phyloP scores from a whole-genome alignment of 2,329 filamentous ascomycete genomes.

The Penicillium sp. region DNA sequence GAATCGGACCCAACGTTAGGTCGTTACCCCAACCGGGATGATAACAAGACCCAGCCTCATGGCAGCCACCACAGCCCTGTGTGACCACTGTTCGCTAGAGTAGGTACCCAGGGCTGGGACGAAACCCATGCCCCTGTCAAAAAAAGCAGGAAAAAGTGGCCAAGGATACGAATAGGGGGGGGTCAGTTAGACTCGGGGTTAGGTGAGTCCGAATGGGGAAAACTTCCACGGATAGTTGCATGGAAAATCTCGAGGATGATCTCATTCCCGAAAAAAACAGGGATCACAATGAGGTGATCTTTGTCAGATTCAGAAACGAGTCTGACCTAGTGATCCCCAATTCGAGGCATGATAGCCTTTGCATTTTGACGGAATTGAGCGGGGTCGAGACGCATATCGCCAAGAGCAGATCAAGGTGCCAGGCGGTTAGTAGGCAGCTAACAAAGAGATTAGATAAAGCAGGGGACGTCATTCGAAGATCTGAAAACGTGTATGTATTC shows the following conservation, averaged over 20 bases:
- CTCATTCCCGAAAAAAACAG: constrained; percentile 10
- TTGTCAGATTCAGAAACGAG: constrained; percentile 8
- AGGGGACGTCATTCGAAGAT: neutral
- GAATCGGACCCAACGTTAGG: constrained; percentile 5
- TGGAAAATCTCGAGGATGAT: constrained; percentile 17
- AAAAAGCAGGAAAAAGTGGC: neutral
- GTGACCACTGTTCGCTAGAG: constrained; percentile 16
- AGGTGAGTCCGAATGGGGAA: constrained; percentile 2
- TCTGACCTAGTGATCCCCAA: neutral
- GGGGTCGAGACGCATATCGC: constrained; percentile 1
- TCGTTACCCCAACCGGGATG: constrained; percentile 10
- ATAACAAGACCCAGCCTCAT: constrained; percentile 32
- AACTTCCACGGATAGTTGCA: constrained; percentile 24
- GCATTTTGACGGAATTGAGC: constrained; percentile 9
- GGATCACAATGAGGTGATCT: neutral
- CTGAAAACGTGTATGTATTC: neutral
- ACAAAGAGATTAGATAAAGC: constrained; percentile 2
- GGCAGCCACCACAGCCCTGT: constrained; percentile 33
- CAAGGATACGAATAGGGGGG: neutral
- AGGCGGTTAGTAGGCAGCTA: constrained; percentile 8
- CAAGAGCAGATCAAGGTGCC: neutral
- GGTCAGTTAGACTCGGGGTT: neutral
- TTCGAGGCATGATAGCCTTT: constrained; percentile 11
- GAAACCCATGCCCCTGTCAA: neutral
- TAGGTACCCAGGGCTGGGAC: neutral